A percentile compares a stretch with the other conserved stretches of the same genome.
Conservation (phyloP, 352 stramenopile genomes). For the Pythium phragmiticola region DNA sequence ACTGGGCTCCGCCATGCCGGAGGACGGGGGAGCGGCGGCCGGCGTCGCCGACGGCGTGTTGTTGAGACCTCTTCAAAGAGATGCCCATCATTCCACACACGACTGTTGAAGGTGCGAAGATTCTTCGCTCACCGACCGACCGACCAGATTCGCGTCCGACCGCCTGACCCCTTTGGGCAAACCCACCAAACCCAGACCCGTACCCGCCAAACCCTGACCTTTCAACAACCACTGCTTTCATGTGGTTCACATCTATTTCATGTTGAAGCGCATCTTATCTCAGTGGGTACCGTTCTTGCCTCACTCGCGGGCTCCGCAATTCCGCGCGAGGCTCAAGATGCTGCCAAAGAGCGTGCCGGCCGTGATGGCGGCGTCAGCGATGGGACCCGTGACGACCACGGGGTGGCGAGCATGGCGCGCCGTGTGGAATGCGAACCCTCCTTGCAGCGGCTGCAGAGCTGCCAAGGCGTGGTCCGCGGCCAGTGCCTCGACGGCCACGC, state of each 20-base stretch:
- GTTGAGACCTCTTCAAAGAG: not conserved
- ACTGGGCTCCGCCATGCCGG: not conserved
- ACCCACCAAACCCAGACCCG: slow-evolving; percentile 13
- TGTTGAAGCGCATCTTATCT: not conserved
- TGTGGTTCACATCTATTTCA: slow-evolving; percentile 15
- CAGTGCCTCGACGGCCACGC: slow-evolving; percentile 49
- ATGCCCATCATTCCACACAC: slow-evolving; percentile 14
- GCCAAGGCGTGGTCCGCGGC: slow-evolving; percentile 50
- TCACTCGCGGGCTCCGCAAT: slow-evolving; percentile 56
- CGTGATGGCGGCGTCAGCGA: slow-evolving; percentile 72
- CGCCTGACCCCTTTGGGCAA: not conserved
- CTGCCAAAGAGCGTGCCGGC: slow-evolving; percentile 77
- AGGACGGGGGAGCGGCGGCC: too few relatives aligned
- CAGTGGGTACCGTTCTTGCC: slow-evolving; percentile 7
- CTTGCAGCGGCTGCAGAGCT: slow-evolving; percentile 61
- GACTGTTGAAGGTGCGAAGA: slow-evolving; percentile 9
- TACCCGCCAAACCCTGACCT: not conserved
- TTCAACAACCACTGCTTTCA: too few relatives aligned
- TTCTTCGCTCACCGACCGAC: not conserved
- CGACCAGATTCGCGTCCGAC: not conserved
- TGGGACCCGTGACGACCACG: slow-evolving; percentile 79
- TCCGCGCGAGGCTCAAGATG: slow-evolving; percentile 68
- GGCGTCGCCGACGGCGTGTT: not conserved
- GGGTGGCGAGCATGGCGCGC: slow-evolving; percentile 66
- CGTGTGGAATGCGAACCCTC: slow-evolving; percentile 81